These are phyloP conservation scores for Heritiera littoralis DNA, from an alignment of 345 rosid genomes.

Conservation along the genomic window DNA sequence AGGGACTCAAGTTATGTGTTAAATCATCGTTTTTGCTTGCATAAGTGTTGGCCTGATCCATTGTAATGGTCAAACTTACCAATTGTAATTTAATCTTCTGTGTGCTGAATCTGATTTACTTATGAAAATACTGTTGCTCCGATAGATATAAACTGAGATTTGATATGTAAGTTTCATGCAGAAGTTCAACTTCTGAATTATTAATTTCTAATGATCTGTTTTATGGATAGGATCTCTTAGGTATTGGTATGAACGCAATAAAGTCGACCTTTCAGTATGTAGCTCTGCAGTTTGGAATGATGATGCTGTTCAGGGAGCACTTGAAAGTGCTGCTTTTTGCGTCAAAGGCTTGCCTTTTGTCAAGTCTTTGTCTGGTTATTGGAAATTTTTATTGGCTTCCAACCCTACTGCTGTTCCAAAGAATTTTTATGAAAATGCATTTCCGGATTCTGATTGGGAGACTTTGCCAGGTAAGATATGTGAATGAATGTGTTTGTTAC, in stretches of 20 bases:
- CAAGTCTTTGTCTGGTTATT: conserved; percentile 77
- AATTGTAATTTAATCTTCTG: not conserved
- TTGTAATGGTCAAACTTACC: not conserved
- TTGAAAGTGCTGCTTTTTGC: conserved; percentile 78
- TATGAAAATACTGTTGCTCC: not conserved
- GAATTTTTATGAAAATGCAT: conserved; percentile 52
- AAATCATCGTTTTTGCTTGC: not conserved
- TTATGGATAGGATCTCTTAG: conserved; percentile 62
- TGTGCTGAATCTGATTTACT: not conserved
- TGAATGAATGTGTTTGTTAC: not conserved
- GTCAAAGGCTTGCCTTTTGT: conserved; percentile 80
- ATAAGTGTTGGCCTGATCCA: not conserved
- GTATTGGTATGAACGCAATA: conserved; percentile 80
- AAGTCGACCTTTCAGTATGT: conserved; percentile 66
- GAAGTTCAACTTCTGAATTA: conserved; percentile 8
- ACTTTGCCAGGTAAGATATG: conserved; percentile 67
- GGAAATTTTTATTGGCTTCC: conserved; percentile 87
- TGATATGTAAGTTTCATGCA: not conserved
- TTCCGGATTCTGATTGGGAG: conserved; percentile 74
- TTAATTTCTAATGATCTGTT: conserved; percentile 20
- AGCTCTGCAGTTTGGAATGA: conserved; percentile 88
- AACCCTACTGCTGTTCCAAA: conserved; percentile 59
- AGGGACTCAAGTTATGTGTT: not conserved
- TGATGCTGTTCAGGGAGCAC: conserved; percentile 73
- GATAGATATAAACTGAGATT: not conserved